Conservation (phyloP, 345 rosid species). For the Orychophragmus violaceus region DNA sequence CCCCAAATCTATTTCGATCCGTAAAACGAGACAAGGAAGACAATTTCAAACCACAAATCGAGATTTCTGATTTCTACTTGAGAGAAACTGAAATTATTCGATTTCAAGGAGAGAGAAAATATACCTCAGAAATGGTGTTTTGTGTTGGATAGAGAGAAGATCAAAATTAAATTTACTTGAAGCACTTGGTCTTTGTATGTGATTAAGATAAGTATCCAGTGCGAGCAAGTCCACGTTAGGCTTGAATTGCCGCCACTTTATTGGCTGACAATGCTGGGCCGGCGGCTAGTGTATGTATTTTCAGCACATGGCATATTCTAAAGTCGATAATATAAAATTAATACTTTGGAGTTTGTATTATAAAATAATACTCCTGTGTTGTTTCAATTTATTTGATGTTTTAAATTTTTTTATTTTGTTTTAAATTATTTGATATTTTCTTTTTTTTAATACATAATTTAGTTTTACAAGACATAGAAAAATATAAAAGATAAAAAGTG, state of each 20-base stretch:
- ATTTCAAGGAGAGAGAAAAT: background rate
- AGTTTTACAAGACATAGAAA: too few species aligned
- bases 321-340: background rate
- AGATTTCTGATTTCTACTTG: too few species aligned
- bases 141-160: slow-evolving; percentile 9
- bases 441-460: too few species aligned
- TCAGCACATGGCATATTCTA: slow-evolving; percentile 23
- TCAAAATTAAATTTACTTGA: slow-evolving; percentile 1
- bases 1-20: slow-evolving; percentile 10
- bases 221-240: background rate
- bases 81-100: slow-evolving; percentile 2
- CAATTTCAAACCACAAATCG: too few species aligned
- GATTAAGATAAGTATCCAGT: background rate
- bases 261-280: slow-evolving; percentile 5
- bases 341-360: background rate
- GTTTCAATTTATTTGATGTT: too few species aligned
- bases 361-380: too few species aligned
- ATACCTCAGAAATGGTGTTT: slow-evolving; percentile 14
- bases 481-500: too few species aligned
- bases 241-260: slow-evolving; percentile 20
- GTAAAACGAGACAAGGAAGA: background rate
- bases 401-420: too few species aligned
- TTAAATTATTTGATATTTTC: too few species aligned
- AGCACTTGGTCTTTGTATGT: background rate
- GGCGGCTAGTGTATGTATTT: slow-evolving; percentile 30